Evolutionary conservation across 768 basidiomycete species (phyloP).

Genomic region (Rhizopogon roseolus): DNA sequence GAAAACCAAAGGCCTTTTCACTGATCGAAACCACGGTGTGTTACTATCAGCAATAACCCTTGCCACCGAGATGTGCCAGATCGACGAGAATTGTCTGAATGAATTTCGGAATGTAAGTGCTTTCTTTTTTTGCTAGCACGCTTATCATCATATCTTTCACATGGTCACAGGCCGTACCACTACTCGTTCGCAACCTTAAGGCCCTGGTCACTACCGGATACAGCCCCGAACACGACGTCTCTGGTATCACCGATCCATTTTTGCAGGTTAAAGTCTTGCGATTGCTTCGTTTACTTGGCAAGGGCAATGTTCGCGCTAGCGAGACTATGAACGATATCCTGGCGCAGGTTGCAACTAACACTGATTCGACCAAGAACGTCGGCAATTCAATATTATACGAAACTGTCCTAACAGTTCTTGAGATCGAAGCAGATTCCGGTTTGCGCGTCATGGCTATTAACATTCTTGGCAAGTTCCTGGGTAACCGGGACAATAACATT

Average conservation of each 20-base stretch:
- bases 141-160: constrained; percentile 4
- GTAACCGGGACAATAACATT: constrained; percentile 98
- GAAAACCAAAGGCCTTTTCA: constrained; percentile 86
- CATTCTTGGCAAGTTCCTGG: constrained; percentile 95
- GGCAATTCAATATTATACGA: constrained; percentile 98
- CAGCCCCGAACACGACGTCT: constrained; percentile 97
- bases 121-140: background rate
- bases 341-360: constrained; percentile 99
- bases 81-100: constrained; percentile 64
- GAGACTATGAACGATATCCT: constrained; percentile 98
- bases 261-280: constrained; percentile 91
- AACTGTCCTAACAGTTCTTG: constrained; percentile 91
- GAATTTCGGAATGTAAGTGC: constrained; percentile 84
- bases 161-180: constrained; percentile 69
- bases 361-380: constrained; percentile 95
- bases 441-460: constrained; percentile 99
- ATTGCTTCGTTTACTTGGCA: constrained; percentile 83
- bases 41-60: constrained; percentile 92
- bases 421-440: constrained; percentile 95
- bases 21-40: constrained; percentile 96
- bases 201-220: constrained; percentile 94
- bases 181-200: constrained; percentile 93
- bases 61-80: constrained; percentile 89
- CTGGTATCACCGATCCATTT: constrained; percentile 98
- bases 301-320: constrained; percentile 78